These are phyloP conservation scores for Aspergillus brunneoviolaceus DNA, from an alignment of 2,329 filamentous ascomycete species.

Conservation along the genomic window DNA sequence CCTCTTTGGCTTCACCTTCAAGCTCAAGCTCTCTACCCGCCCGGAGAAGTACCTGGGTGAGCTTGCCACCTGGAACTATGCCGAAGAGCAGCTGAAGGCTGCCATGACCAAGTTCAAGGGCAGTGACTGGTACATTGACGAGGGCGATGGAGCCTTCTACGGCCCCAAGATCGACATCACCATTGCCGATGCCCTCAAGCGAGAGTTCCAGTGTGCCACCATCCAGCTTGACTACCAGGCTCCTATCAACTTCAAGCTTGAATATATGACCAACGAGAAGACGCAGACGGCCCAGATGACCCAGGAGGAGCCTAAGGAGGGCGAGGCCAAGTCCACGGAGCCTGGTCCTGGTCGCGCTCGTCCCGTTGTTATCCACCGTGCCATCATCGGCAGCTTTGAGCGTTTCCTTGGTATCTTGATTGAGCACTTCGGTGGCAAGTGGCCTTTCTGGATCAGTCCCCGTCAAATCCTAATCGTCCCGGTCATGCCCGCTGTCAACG, in stretches of 20 bases:
- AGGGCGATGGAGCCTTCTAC: slow-evolving; percentile 96
- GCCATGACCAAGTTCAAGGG: slow-evolving; percentile 77
- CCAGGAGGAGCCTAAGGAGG: slow-evolving; percentile 37
- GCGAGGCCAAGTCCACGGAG: slow-evolving; percentile 40
- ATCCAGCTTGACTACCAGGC: slow-evolving; percentile 93
- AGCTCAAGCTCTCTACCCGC: slow-evolving; percentile 89
- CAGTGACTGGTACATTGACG: slow-evolving; percentile 82
- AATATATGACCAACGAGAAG: slow-evolving; percentile 74
- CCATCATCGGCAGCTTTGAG: slow-evolving; percentile 53
- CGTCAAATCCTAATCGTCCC: slow-evolving; percentile 52
- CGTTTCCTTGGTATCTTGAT: slow-evolving; percentile 53
- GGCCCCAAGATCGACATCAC: slow-evolving; percentile 98
- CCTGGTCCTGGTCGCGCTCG: slow-evolving; percentile 46
- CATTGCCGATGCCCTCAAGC: slow-evolving; percentile 80
- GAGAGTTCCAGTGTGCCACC: slow-evolving; percentile 86
- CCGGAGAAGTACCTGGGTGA: slow-evolving; percentile 87
- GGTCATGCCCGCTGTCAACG: slow-evolving; percentile 51
- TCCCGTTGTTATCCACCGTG: slow-evolving; percentile 53
- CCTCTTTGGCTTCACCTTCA: slow-evolving; percentile 84
- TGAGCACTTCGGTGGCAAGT: slow-evolving; percentile 54
- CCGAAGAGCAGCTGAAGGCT: slow-evolving; percentile 75
- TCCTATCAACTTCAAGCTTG: slow-evolving; percentile 79
- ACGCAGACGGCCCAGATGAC: slow-evolving; percentile 50
- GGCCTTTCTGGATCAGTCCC: slow-evolving; percentile 55
- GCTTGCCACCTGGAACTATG: slow-evolving; percentile 82